Conservation (phyloP, 768 basidiomycete genomes). For the Leccinum obscurum region DNA sequence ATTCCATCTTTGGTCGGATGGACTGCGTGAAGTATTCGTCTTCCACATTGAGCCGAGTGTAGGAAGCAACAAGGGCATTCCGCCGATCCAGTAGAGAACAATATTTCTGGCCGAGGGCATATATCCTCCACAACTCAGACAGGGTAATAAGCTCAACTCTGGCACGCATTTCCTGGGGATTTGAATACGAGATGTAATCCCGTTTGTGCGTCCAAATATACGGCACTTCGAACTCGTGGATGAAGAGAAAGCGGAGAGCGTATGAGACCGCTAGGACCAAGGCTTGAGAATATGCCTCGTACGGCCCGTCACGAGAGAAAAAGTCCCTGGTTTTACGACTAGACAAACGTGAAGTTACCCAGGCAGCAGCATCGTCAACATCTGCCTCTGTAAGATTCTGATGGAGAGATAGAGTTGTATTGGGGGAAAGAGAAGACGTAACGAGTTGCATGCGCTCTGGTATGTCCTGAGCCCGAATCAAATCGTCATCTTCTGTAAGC, state of each 20-base stretch:
- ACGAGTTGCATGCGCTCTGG: conserved; percentile 96
- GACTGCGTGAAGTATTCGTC: conserved; percentile 79
- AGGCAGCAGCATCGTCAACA: conserved; percentile 77
- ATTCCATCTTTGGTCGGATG: conserved; percentile 65
- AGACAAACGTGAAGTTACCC: conserved; percentile 85
- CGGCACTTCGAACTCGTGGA: conserved; percentile 90
- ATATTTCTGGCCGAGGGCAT: conserved; percentile 85
- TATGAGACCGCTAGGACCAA: conserved; percentile 79
- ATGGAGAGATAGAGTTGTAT: conserved; percentile 59
- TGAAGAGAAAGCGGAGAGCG: conserved; percentile 79
- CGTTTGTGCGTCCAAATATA: conserved; percentile 93
- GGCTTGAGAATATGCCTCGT: conserved; percentile 58
- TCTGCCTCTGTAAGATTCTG: conserved; percentile 70
- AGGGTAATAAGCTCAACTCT: conserved; percentile 71
- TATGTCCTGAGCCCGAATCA: conserved; percentile 85
- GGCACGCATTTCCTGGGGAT: conserved; percentile 59
- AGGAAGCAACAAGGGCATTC: conserved; percentile 59
- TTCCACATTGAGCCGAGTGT: conserved; percentile 61
- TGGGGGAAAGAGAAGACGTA: conserved; percentile 75
- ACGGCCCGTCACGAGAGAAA: conserved; percentile 63
- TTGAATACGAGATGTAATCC: conserved; percentile 86
- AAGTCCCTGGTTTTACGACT: conserved; percentile 67
- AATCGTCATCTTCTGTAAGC: conserved; percentile 91
- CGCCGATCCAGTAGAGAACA: conserved; percentile 81
- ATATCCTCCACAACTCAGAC: conserved; percentile 89